These are phyloP conservation scores for Aspergillus sp. DNA, from an alignment of 2,329 filamentous ascomycete species.

Conservation along the genomic window DNA sequence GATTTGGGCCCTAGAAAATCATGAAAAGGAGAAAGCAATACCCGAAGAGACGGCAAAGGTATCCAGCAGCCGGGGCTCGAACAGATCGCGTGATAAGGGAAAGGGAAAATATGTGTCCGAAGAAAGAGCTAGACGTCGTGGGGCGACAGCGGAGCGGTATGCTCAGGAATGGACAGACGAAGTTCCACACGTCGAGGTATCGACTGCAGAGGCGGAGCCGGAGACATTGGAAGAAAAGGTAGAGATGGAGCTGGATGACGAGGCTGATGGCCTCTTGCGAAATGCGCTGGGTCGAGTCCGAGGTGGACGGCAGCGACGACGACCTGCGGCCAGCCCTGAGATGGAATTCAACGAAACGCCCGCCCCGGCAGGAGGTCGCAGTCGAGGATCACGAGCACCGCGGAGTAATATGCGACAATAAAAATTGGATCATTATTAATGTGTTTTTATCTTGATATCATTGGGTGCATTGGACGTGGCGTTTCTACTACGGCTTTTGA, in stretches of 20 bases:
- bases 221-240: slow-evolving; percentile 28
- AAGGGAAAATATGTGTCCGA: slow-evolving; percentile 14
- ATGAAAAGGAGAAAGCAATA: slow-evolving; percentile 16
- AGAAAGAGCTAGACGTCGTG: slow-evolving; percentile 17
- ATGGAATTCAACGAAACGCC: slow-evolving; percentile 20
- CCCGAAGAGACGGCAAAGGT: slow-evolving; percentile 12
- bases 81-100: slow-evolving; percentile 23
- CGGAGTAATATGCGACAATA: slow-evolving; percentile 16
- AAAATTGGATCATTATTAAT: not conserved
- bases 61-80: slow-evolving; percentile 15
- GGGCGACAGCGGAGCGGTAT: slow-evolving; percentile 15
- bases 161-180: slow-evolving; percentile 34
- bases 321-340: slow-evolving; percentile 10
- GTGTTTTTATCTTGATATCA: not conserved
- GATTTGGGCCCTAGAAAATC: slow-evolving; percentile 41
- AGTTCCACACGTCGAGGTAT: slow-evolving; percentile 23
- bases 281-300: slow-evolving; percentile 32
- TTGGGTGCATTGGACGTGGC: slow-evolving; percentile 11
- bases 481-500: slow-evolving; percentile 2
- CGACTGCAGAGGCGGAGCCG: slow-evolving; percentile 2
- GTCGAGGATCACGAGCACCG: slow-evolving; percentile 13
- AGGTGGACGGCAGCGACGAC: slow-evolving; percentile 17
- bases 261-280: slow-evolving; percentile 38
- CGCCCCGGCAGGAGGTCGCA: slow-evolving; percentile 11
- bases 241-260: slow-evolving; percentile 39